phyloP scores from a whole-genome alignment of 257 asterid species.

The Jaltomata sinuosa region DNA sequence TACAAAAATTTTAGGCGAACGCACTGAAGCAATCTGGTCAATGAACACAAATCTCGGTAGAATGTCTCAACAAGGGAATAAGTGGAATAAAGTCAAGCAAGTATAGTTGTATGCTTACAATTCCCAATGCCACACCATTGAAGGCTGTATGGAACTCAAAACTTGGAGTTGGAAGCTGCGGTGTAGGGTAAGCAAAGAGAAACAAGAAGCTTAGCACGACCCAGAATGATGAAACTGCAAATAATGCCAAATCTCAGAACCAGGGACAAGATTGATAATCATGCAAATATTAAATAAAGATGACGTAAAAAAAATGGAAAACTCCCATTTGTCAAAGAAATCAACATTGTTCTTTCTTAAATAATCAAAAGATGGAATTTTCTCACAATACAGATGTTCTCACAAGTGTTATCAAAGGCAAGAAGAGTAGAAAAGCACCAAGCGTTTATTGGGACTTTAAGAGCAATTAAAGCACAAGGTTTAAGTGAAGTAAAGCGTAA shows the following conservation, averaged over 20 bases:
- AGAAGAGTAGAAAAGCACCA: neutral
- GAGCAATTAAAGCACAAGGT: neutral
- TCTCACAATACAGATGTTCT: neutral
- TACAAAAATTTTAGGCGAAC: neutral
- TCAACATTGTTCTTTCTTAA: neutral
- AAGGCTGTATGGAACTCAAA: conserved; percentile 90
- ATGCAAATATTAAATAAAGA: neutral
- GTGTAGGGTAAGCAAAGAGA: conserved; percentile 98
- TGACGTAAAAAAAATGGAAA: neutral
- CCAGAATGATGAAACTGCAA: conserved; percentile 89
- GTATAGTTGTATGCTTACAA: conserved; percentile 40
- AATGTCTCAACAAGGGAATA: neutral
- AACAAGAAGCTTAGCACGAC: conserved; percentile 67
- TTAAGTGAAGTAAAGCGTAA: neutral
- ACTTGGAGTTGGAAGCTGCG: conserved; percentile 86
- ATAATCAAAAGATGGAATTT: neutral
- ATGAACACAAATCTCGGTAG: neutral
- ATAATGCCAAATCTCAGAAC: conserved; percentile 1
- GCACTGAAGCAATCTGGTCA: neutral
- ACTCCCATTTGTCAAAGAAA: neutral
- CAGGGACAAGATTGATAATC: neutral
- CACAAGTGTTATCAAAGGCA: neutral
- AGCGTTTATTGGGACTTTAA: neutral
- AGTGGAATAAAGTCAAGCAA: neutral
- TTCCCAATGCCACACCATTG: conserved; percentile 85